Conservation (phyloP, 2,329 filamentous ascomycete genomes). For the Hypoxylon sp. region DNA sequence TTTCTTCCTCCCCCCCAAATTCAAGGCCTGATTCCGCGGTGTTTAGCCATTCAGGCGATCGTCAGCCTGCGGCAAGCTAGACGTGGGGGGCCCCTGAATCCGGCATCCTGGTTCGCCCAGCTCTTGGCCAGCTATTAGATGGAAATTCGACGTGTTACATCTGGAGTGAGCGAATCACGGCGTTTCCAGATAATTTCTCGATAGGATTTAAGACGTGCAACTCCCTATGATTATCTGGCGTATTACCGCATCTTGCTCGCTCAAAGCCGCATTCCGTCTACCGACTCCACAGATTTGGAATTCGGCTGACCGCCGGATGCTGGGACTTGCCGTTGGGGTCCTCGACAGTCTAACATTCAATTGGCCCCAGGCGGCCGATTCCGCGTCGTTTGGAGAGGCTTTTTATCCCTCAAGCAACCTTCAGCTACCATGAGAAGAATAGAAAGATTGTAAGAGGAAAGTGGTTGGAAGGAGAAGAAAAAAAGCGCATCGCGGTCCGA, state of each 20-base stretch:
- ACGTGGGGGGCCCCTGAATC: conserved; percentile 40
- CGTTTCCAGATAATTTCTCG: conserved; percentile 20
- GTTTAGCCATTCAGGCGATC: conserved; percentile 36
- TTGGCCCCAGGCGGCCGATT: conserved; percentile 9
- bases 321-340: conserved; percentile 7
- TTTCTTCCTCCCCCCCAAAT: conserved; percentile 13
- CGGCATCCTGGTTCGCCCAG: conserved; percentile 42
- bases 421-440: conserved; percentile 21
- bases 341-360: conserved; percentile 16
- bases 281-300: conserved; percentile 31
- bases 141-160: conserved; percentile 17
- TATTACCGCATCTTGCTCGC: conserved; percentile 10
- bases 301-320: conserved; percentile 21
- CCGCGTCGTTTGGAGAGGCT: neutral
- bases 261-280: conserved; percentile 12
- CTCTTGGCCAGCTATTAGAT: conserved; percentile 31
- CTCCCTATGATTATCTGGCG: conserved; percentile 5
- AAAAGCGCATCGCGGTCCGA: conserved; percentile 11
- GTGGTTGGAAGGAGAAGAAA: conserved; percentile 1
- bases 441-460: conserved; percentile 12
- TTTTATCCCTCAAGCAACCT: conserved; percentile 30
- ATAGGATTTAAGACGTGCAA: conserved; percentile 12
- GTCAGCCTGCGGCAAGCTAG: conserved; percentile 35
- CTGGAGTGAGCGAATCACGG: conserved; percentile 39
- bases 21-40: conserved; percentile 27